These are phyloP conservation scores for Pichiaceae sp. DNA, from an alignment of 1,139 yeast genomes.

Conservation along the genomic window DNA sequence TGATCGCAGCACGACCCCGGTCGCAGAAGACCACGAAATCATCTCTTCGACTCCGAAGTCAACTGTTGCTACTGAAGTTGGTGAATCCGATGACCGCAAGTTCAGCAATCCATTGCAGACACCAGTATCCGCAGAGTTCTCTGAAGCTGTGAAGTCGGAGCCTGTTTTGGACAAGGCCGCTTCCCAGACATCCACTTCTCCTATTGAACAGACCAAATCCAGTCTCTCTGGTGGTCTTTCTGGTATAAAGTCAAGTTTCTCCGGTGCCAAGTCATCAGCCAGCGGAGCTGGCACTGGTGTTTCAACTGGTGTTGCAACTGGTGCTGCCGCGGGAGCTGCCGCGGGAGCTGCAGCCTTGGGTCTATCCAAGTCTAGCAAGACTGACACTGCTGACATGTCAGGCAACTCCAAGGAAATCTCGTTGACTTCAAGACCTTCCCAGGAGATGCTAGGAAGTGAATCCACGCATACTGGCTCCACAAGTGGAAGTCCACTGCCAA, in stretches of 20 bases:
- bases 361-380: not conserved
- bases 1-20: not conserved
- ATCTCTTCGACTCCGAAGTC: conserved; percentile 2
- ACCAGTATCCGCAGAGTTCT: conserved; percentile 8
- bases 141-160: conserved; percentile 4
- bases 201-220: conserved; percentile 4
- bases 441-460: not conserved
- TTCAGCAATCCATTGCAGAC: conserved; percentile 12
- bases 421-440: not conserved
- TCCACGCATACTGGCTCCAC: not conserved
- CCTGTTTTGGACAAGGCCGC: conserved; percentile 7
- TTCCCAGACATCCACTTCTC: conserved; percentile 9
- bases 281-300: conserved; percentile 9
- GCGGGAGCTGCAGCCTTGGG: conserved; percentile 1
- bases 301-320: conserved; percentile 8
- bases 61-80: not conserved
- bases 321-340: conserved; percentile 8
- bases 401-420: not conserved
- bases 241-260: no score
- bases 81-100: conserved; percentile 4
- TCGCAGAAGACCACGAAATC: not conserved
- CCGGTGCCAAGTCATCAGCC: conserved; percentile 9
- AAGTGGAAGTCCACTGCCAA: not conserved
- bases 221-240: not conserved
- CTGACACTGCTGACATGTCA: not conserved